Base-by-base conservation (phyloP, 2,329 filamentous ascomycete genomes). In the Fusarium praegraminearum region DNA sequence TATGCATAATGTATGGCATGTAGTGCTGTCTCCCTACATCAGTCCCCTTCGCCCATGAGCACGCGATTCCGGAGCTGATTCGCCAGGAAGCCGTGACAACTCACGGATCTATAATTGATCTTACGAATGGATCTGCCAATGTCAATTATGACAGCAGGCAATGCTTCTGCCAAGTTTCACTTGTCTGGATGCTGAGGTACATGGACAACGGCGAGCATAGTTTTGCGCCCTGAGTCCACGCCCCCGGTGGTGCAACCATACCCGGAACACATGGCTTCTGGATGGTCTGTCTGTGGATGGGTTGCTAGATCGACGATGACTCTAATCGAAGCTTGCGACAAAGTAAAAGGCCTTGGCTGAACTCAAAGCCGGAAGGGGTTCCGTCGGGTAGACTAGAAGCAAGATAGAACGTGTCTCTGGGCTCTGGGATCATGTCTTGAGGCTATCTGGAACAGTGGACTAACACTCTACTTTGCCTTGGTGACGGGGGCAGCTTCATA, bases 201-300 rank as follows among this genome's bases (percentile, higher is more conserved):
- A 53, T 44, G 32, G 15, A 45, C 18, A 46, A 35, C 16, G 32
- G 16, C 12, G 22, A 15, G 30, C 41, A 51, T 59, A 65, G 64
- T 44, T 55, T 13, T 35, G 20, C 22, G 56, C 53, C 51, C 28
- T 70, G 53, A 45, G 46, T 32, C 55, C 68, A 69, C 68, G 33
- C 68, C 68, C 68, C 62, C 57, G 61, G 46, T 40, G 32, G 58
- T 41, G 33, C 60, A 63, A 58, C 38, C 32, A 38, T 44, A 16
- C 44, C 59, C 47, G 51, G 54, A 58, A 56, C 73, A 75, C 73
- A 75, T 75, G 73, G 68, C 53, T 58, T 35, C 57, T 57, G 54
- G 40, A 55, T 15, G 30, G 26, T 57, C 60, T 44, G 38, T 66
- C 59, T 75, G 56, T 75, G 73, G 73, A 67, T 59, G 57, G 45